Evolutionary conservation across 2,329 filamentous ascomycete species (phyloP).

Genomic region (Colletotrichum viniferum): DNA sequence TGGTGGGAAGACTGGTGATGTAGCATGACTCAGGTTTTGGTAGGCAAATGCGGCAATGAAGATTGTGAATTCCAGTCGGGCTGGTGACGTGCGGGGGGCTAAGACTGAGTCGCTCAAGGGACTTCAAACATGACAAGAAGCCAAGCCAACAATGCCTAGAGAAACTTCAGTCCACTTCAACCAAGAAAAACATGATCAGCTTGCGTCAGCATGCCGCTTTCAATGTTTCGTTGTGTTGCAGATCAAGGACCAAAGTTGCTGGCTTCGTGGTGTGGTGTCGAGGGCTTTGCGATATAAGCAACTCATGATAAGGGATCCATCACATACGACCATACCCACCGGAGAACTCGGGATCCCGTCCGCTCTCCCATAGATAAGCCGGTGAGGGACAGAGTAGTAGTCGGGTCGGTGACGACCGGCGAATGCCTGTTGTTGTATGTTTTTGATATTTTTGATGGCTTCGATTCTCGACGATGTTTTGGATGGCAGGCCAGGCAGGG

Average conservation of each 20-base stretch:
- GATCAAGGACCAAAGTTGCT: background rate
- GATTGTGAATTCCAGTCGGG: background rate
- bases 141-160: background rate
- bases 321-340: background rate
- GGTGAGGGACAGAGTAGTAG: background rate
- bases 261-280: fast-evolving
- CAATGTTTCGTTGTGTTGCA: background rate
- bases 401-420: background rate
- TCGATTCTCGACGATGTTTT: background rate
- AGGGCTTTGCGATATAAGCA: background rate
- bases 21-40: background rate
- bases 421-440: background rate
- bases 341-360: background rate
- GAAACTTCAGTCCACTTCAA: background rate
- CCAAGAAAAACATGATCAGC: background rate
- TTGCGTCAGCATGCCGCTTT: background rate
- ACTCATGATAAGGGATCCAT: background rate
- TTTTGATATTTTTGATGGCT: background rate
- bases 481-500: background rate
- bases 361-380: background rate
- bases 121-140: background rate
- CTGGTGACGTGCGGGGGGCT: background rate
- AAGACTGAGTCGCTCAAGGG: background rate
- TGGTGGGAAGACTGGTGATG: background rate
- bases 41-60: background rate